Conservation (phyloP, 306 rosid genomes). For the Glycine latifolia region DNA sequence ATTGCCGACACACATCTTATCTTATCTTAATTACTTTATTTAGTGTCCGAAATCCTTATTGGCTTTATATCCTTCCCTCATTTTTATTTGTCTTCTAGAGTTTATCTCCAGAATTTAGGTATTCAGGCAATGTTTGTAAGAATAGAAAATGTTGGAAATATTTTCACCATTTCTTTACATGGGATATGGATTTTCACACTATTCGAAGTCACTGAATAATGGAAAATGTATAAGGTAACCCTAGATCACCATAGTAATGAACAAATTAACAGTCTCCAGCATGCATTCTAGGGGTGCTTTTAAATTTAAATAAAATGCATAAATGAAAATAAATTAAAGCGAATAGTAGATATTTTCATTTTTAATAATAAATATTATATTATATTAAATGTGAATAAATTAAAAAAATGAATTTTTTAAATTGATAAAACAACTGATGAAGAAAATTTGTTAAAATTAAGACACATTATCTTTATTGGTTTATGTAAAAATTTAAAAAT, state of each 20-base stretch:
- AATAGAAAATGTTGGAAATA: background rate
- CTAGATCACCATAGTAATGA: no score
- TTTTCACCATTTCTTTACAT: background rate
- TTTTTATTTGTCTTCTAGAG: background rate
- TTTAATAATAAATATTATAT: no score
- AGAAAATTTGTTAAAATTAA: no score
- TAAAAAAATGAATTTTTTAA: no score
- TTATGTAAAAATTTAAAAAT: no score
- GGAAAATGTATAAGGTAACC: background rate
- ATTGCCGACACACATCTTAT: constrained; percentile 40
- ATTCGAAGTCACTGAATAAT: background rate
- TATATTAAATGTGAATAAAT: background rate
- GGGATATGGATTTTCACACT: background rate
- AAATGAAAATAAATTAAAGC: no score
- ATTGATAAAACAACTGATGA: no score
- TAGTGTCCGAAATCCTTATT: background rate
- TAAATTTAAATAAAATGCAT: no score
- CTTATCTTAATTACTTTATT: constrained; percentile 1
- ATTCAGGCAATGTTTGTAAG: background rate
- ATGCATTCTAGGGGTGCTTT: no score
- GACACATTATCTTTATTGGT: background rate
- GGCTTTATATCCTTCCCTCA: background rate
- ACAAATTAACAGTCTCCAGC: no score
- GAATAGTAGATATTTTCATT: no score
- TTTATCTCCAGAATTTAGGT: background rate